phyloP scores from a whole-genome alignment of 495 filamentous ascomycete species.

The Choiromyces venosus region DNA sequence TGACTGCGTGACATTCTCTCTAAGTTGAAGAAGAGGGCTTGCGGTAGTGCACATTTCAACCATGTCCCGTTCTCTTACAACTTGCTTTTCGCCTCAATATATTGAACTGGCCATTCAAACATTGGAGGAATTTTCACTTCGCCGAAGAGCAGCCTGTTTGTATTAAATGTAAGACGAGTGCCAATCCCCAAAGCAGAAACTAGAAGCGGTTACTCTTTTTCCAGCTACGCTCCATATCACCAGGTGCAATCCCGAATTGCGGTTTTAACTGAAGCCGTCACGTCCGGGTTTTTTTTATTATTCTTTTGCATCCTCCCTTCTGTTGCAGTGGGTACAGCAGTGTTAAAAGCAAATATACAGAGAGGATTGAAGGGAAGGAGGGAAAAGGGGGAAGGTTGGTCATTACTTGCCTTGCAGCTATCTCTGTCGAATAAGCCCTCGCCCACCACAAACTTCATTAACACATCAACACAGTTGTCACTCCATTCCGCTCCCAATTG shows the following conservation, averaged over 20 bases:
- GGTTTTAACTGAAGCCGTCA: neutral
- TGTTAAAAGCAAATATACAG: neutral
- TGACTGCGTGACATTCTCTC: neutral
- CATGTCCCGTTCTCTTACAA: neutral
- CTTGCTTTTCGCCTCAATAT: neutral
- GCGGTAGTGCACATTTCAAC: neutral
- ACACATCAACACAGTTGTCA: neutral
- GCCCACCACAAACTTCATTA: neutral
- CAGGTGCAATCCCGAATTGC: neutral
- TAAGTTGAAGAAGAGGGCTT: neutral
- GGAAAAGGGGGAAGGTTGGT: neutral
- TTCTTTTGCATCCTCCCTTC: neutral
- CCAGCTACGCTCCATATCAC: neutral
- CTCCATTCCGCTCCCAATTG: neutral
- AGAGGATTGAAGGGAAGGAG: neutral
- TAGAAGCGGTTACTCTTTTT: neutral
- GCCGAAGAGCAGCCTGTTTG: neutral
- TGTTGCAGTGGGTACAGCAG: neutral
- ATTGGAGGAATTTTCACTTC: neutral
- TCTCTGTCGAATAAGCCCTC: neutral
- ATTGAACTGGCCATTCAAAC: neutral
- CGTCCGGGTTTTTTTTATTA: neutral
- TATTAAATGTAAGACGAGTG: neutral
- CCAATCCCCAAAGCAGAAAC: neutral
- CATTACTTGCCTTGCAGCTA: neutral